A percentile compares a stretch with the other conserved stretches of the same genome.
Conservation (phyloP, 495 filamentous ascomycete genomes). For the Neurospora sp. region DNA sequence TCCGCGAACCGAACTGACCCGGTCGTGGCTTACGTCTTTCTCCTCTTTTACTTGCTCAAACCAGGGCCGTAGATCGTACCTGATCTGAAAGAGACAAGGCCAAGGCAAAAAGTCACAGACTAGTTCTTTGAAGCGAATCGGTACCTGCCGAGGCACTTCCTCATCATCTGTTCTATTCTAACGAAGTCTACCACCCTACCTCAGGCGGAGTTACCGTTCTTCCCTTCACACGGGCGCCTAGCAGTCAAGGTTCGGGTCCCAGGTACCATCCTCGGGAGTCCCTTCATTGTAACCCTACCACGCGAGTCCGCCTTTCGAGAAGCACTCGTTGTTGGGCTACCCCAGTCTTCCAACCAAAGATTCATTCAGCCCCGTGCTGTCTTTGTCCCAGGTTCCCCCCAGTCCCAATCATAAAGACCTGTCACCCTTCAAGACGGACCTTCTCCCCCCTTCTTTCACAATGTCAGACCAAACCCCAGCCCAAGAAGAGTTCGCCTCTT, state of each 20-base stretch:
- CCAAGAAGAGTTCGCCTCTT: conserved; percentile 75
- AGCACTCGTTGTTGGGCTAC: background rate
- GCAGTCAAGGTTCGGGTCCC: background rate
- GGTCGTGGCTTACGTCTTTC: background rate
- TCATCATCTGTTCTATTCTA: background rate
- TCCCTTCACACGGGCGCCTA: background rate
- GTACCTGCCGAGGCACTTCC: background rate
- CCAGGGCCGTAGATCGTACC: background rate
- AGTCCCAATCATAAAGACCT: background rate
- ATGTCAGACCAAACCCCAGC: conserved; percentile 53
- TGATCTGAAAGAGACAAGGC: background rate
- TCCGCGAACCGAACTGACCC: background rate
- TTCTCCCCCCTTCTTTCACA: conserved; percentile 21
- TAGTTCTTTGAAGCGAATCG: background rate
- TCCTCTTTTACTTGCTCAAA: no score
- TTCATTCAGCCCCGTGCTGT: background rate
- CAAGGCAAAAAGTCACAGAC: background rate
- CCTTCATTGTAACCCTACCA: background rate
- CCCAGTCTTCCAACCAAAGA: background rate
- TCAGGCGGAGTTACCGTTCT: background rate
- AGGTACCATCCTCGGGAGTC: background rate
- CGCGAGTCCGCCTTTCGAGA: background rate
- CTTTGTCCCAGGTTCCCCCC: background rate
- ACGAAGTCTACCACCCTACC: background rate
- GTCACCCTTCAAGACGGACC: background rate